Base-by-base conservation (phyloP, 176 grass and related monocot genomes). In the Oryza coarctata region DNA sequence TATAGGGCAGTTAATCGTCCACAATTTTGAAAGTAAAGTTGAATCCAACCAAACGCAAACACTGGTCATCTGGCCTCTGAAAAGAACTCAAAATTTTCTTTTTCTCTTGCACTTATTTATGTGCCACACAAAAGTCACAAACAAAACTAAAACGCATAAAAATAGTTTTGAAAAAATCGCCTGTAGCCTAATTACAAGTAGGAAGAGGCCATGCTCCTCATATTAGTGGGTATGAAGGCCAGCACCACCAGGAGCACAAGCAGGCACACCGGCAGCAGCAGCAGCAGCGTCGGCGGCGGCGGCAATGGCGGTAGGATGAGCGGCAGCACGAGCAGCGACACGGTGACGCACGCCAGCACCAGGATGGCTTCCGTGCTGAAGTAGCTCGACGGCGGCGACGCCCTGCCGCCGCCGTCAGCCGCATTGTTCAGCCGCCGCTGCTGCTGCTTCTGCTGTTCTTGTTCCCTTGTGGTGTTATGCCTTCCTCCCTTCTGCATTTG, bases 281-380 rank as follows among this genome's bases (percentile, higher is more conserved):
- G 63, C 35, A 95, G 81, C 72, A 86, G 26, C 17, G 87, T 36
- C 17, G 93, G 93, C 10, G 93, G 93, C 9, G 93, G 93, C 28
- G 90, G 90, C 70, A 95, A 27, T 3, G 93, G 93, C 22, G 93
- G 93, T 68, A 95, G 58, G 30, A 92, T 61, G 34, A 95, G 82
- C 27, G 93, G 93, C 64, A 95, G 93, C 18, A 92, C 71, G 8
- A 90, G 23, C 75, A 95, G 80, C 22, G 87, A 95, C 27, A 86
- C 70, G 12, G 87, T 87, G 30, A 95, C 36, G 43, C 87, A 79
- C 5, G 70, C 82, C 23, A 95, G 79, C 74, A 84, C 60, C 1
- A 95, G 20, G 4, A 88, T 70, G 15, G 87, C 75, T 36, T 85
- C 40, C 3, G 40, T 7, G 83, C 90, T 70, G 75, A 90, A 89